Evolutionary conservation across 805 yeast species (phyloP).

Genomic region (Kodamaea leandrae): DNA sequence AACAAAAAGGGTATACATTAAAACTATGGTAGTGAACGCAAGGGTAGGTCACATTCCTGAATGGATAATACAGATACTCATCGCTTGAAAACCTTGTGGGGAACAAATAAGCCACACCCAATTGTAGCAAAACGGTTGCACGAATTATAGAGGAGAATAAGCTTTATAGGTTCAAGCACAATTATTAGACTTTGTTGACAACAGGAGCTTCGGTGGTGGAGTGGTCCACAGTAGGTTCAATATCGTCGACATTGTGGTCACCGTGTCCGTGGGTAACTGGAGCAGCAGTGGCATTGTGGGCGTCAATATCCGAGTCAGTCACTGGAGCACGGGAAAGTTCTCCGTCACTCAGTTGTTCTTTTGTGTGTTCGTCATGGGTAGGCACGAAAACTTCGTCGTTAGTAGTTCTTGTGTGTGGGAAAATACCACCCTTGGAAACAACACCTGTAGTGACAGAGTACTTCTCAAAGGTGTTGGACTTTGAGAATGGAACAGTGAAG

Average conservation of each 20-base stretch:
- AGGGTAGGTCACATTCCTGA: too few relatives aligned
- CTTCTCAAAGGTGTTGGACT: neutral
- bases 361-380: too few relatives aligned
- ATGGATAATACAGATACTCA: too few relatives aligned
- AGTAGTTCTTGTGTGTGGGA: neutral
- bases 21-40: too few relatives aligned
- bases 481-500: slow-evolving; percentile 1
- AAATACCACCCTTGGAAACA: neutral
- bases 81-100: too few relatives aligned
- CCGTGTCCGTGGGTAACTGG: slow-evolving; percentile 1
- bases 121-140: too few relatives aligned
- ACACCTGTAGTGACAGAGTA: neutral
- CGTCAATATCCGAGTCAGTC: neutral
- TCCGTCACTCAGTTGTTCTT: neutral
- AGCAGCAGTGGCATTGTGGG: neutral
- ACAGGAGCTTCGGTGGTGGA: neutral
- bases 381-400: too few relatives aligned
- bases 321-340: neutral
- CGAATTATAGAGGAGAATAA: too few relatives aligned
- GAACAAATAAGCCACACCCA: too few relatives aligned
- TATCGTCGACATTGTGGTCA: slow-evolving; percentile 1
- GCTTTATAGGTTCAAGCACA: too few relatives aligned
- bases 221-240: neutral
- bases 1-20: too few relatives aligned
- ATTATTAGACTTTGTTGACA: neutral